Base-by-base conservation (phyloP, 2,329 filamentous ascomycete species). In the Fusarium coffeatum region DNA sequence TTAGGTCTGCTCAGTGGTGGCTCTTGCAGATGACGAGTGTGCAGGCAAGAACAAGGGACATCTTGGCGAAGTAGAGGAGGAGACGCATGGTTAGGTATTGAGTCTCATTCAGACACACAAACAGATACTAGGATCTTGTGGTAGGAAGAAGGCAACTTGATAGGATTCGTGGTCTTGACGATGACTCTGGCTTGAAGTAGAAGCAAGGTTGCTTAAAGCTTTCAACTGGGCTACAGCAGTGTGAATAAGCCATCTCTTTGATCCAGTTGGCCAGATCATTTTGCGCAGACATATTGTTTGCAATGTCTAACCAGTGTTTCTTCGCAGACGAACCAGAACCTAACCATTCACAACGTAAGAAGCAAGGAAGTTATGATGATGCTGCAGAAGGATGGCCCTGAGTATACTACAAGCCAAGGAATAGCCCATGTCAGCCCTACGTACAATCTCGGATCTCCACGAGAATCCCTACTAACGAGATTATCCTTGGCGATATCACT, bases 11-110 rank as follows among this genome's bases (percentile, higher is more conserved):
- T 32, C 25, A 16, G n/a, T 4, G 41, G 12, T 12, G n/a, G n/a
- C n/a, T n/a, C n/a, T n/a, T n/a, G n/a, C n/a, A n/a, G n/a, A 43
- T n/a, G 22, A 67, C 65, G 37, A 61, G 61, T 12, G 55, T 45
- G 40, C 43, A 67, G 32, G 61, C 41, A 18, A 53, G 37, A n/a
- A 20, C 25, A 6, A 50, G 27, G 55, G 43, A n/a, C 13, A 71
- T 8, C 4, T 58, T 43, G 46, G 46, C 23, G 7, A 64, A 45
- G n/a, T 40, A 18, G 3, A 48, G 22, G 8, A 45, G 18, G 34
- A 54, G 42, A 23, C 25, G 30, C 30, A 59, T 41, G 53, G 30
- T 32, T 11, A 11, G 25, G 15, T n/a, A 12, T 25, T 34, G 15
- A 12, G 28, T 32, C 5, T 18, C 9, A 25, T 12, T 55, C 6